A percentile compares a stretch with the other conserved stretches of the same genome.
These are phyloP conservation scores for Cydonia oblonga DNA, from an alignment of 331 rosid genomes.

Conservation along the genomic window DNA sequence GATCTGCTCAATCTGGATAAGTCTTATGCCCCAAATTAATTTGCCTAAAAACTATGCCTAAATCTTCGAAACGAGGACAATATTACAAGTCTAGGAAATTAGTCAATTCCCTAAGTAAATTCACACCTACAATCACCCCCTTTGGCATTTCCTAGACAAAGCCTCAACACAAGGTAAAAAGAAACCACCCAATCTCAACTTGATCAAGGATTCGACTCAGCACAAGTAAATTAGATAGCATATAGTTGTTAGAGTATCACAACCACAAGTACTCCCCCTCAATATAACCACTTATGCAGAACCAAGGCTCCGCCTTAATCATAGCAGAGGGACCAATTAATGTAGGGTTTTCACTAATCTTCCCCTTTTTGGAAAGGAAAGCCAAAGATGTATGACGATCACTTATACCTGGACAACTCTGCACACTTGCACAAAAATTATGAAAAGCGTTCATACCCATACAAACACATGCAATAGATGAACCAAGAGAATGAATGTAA, in stretches of 20 bases:
- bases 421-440: background rate
- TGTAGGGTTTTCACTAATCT: too few species aligned
- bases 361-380: background rate
- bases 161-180: background rate
- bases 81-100: too few species aligned
- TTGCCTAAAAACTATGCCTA: too few species aligned
- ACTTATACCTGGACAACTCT: background rate
- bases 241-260: background rate
- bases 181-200: background rate
- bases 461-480: background rate
- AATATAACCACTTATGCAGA: background rate
- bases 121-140: too few species aligned
- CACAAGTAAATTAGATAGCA: background rate
- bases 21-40: too few species aligned
- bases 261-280: background rate
- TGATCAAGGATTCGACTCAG: background rate
- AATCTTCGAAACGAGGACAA: too few species aligned
- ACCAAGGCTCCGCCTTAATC: background rate
- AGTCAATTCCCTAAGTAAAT: too few species aligned
- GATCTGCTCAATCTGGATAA: too few species aligned
- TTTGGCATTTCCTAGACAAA: too few species aligned
- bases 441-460: background rate
- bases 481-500: background rate
- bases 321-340: background rate
- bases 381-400: background rate